phyloP scores from a whole-genome alignment of 2,329 filamentous ascomycete species.

The Penicillium sp. region DNA sequence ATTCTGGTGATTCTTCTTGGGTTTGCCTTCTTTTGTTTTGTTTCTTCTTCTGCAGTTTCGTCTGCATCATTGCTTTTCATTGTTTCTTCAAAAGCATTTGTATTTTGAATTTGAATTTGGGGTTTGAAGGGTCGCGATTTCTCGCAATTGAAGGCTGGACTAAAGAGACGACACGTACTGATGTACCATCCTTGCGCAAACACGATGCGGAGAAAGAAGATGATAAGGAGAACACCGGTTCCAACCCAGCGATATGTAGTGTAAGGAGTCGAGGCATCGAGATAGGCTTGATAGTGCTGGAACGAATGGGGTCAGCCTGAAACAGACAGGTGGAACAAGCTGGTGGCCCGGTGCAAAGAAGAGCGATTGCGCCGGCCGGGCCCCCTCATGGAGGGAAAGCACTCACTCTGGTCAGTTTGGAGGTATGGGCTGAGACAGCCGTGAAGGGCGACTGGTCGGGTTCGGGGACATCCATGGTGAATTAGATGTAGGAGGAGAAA shows the following conservation, averaged over 20 bases:
- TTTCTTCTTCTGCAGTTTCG: background rate
- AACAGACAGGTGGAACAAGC: constrained; percentile 6
- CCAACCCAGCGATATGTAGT: constrained; percentile 87
- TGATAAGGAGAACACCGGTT: constrained; percentile 72
- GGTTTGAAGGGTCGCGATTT: background rate
- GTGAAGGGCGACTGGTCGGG: constrained; percentile 90
- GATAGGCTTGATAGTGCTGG: constrained; percentile 89
- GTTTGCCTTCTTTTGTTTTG: constrained; percentile 8
- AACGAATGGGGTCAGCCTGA: constrained; percentile 19
- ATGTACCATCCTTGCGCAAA: constrained; percentile 98
- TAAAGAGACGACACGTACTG: constrained; percentile 59
- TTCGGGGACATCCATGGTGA: constrained; percentile 79
- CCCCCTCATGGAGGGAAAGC: constrained; percentile 10
- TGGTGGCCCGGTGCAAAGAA: background rate
- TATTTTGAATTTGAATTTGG: background rate
- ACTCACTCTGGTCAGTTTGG: constrained; percentile 49
- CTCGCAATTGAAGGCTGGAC: background rate
- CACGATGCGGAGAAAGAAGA: constrained; percentile 90
- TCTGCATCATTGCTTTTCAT: background rate
- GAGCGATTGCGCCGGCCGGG: constrained; percentile 10
- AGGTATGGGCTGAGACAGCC: constrained; percentile 82
- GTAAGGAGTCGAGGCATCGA: constrained; percentile 91
- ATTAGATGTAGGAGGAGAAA: constrained; percentile 9
- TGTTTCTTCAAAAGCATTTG: background rate
- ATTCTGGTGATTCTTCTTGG: constrained; percentile 4